A percentile compares a stretch with the other conserved stretches of the same genome.
phyloP scores from a whole-genome alignment of 2,329 filamentous ascomycete species.

The Talaromyces piceae region DNA sequence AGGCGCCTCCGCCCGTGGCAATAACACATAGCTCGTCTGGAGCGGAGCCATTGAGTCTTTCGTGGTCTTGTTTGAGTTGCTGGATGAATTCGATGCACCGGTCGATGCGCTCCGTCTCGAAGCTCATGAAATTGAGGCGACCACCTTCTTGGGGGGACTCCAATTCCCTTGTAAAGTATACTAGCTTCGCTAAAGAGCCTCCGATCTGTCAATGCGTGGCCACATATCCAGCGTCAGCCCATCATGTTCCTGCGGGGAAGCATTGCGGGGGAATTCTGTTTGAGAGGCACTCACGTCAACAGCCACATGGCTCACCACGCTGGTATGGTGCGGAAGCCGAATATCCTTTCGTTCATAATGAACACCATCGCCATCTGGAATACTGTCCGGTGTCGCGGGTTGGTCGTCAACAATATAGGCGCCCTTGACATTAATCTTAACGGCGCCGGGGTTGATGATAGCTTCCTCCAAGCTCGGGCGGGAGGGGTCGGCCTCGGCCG shows the following conservation, averaged over 20 bases:
- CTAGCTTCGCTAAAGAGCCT: constrained; percentile 88
- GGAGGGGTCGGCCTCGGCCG: constrained; percentile 14
- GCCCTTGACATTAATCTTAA: constrained; percentile 93
- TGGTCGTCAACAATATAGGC: constrained; percentile 93
- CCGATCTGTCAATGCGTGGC: constrained; percentile 61
- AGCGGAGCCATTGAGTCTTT: constrained; percentile 61
- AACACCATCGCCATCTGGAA: constrained; percentile 48
- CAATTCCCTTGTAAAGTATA: constrained; percentile 90
- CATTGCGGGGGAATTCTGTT: background rate
- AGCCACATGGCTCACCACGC: constrained; percentile 91
- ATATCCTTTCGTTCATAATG: constrained; percentile 83
- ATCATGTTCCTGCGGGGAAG: background rate
- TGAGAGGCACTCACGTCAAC: constrained; percentile 66
- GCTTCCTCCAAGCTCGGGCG: constrained; percentile 32
- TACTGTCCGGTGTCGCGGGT: constrained; percentile 39
- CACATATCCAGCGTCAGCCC: constrained; percentile 1
- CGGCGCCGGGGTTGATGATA: constrained; percentile 56
- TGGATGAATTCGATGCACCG: constrained; percentile 89
- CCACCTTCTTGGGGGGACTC: constrained; percentile 74
- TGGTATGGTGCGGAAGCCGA: constrained; percentile 89
- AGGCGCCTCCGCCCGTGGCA: constrained; percentile 92
- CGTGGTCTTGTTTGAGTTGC: constrained; percentile 73
- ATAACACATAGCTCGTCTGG: constrained; percentile 77
- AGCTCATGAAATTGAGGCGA: constrained; percentile 87
- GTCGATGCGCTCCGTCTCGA: constrained; percentile 92